A percentile compares a stretch with the other conserved stretches of the same genome.
Conservation (phyloP, 495 filamentous ascomycete species). For the Lasiosphaeria miniovina region DNA sequence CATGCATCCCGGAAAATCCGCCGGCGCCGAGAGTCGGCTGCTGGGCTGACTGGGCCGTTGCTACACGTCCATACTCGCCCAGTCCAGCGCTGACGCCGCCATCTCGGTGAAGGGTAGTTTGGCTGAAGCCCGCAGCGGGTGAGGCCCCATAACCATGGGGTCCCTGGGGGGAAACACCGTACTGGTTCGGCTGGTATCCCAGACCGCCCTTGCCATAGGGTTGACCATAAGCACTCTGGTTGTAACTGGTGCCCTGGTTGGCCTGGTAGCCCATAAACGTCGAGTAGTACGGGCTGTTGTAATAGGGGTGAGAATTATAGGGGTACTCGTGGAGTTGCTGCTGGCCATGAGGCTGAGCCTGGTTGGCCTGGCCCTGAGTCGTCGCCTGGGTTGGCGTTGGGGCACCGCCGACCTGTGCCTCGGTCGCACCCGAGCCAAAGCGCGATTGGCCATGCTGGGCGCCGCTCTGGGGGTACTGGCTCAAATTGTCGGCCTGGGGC, state of each 20-base stretch:
- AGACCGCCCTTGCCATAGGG: conserved; percentile 72
- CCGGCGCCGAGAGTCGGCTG: conserved; percentile 61
- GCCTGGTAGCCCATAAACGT: conserved; percentile 76
- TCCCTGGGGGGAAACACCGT: conserved; percentile 65
- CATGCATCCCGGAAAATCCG: conserved; percentile 70
- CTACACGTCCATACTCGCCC: conserved; percentile 72
- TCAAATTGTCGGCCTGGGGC: conserved; percentile 66
- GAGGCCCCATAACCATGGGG: conserved; percentile 75
- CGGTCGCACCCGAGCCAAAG: conserved; percentile 53
- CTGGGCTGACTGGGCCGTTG: conserved; percentile 68
- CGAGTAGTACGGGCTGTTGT: conserved; percentile 73
- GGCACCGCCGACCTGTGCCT: conserved; percentile 79
- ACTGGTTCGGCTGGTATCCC: conserved; percentile 73
- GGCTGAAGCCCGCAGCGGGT: conserved; percentile 71
- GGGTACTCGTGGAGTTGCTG: conserved; percentile 63
- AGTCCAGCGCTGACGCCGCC: conserved; percentile 53
- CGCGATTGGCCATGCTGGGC: conserved; percentile 39
- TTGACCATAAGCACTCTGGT: conserved; percentile 61
- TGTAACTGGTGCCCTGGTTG: conserved; percentile 67
- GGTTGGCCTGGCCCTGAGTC: conserved; percentile 38
- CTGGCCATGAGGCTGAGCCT: conserved; percentile 55
- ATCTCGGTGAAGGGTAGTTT: conserved; percentile 65
- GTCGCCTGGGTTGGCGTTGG: conserved; percentile 63
- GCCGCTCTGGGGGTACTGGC: conserved; percentile 70
- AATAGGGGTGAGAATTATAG: conserved; percentile 79